Base-by-base conservation (phyloP, 495 filamentous ascomycete genomes). In the Talaromyces nanjingensis region DNA sequence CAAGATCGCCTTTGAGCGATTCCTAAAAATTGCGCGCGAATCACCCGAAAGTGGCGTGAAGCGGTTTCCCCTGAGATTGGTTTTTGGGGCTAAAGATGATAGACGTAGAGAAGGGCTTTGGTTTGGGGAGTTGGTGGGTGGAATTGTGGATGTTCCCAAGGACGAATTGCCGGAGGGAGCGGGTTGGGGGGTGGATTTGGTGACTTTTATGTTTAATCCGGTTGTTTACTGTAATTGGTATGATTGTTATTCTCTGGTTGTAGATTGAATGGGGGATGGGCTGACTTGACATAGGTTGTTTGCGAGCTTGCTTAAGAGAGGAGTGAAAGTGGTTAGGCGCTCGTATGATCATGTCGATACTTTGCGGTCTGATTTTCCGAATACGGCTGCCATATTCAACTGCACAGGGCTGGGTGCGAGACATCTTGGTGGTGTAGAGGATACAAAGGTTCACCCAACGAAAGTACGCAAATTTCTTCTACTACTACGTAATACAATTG, bases 121-220 rank as follows among this genome's bases (percentile, higher is more conserved):
- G 60, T 62, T 62, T 54, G 60, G 14, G 7, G 47, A 62, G 5
- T 53, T 62, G 60, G 60, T 62, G 4, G 60, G 60, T 34, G 60
- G 60, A 27, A 49, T 62, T 39, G 18, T 12, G 6, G 60, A 62
- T 54, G 60, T 62, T 0, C 60, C 60, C 2, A 62, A 62, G 27
- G 8, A 62, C 8, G 45, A 62, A n/a, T 54, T 62, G 60, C 60
- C 60, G 18, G 60, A 62, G 60, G 60, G 60, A 31, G 42, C 60
- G 4, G 22, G 22, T 11, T 47, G 37, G 59, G 60, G 60, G 1
- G 45, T 62, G 20, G 60, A 62, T 37, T 31, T 62, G 60, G 47
- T 37, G 16, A 62, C 60, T 24, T 62, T 62, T 16, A 62, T 62
- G 7, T 62, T 31, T n/a, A 62, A 62, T 22, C 60, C 60, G 22